Percentiles rank a stretch among this genome's conserved stretches.
Conservation (phyloP, 1,139 yeast genomes). For the Blastobotrys capitulatus region DNA sequence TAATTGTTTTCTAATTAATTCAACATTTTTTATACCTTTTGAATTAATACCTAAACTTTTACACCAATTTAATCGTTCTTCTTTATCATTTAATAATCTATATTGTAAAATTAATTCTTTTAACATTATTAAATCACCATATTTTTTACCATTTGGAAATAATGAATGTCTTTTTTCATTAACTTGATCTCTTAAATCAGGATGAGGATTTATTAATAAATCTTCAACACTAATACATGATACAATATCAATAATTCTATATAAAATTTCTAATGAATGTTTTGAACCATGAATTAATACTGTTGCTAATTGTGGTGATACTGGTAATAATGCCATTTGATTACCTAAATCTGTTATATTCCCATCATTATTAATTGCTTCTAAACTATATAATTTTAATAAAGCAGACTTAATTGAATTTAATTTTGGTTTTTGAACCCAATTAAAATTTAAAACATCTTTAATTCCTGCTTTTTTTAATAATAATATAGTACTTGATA, state of each 20-base stretch:
- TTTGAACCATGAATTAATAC: constrained; percentile 68
- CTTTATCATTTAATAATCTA: constrained; percentile 30
- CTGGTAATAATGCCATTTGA: constrained; percentile 83
- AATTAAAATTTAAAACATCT: constrained; percentile 79
- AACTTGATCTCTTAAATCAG: constrained; percentile 78
- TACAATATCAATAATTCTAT: constrained; percentile 77
- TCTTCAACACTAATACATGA: constrained; percentile 93
- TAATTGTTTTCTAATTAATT: constrained; percentile 70
- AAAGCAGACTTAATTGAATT: constrained; percentile 73
- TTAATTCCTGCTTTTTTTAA: constrained; percentile 78
- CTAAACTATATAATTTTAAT: constrained; percentile 67
- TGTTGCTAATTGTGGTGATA: constrained; percentile 88
- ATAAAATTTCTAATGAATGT: constrained; percentile 37
- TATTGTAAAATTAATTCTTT: constrained; percentile 71
- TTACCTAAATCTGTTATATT: constrained; percentile 69
- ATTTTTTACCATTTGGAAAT: constrained; percentile 61
- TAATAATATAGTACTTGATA: constrained; percentile 76
- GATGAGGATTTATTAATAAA: constrained; percentile 69
- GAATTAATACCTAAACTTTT: constrained; percentile 65
- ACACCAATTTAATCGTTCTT: constrained; percentile 63
- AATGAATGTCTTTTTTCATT: constrained; percentile 42
- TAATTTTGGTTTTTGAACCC: constrained; percentile 89
- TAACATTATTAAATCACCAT: constrained; percentile 80
- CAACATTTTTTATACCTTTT: constrained; percentile 76
- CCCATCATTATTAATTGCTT: constrained; percentile 75